Evolutionary conservation across 2,329 filamentous ascomycete genomes (phyloP).

Genomic region (Diaporthe caulivora): DNA sequence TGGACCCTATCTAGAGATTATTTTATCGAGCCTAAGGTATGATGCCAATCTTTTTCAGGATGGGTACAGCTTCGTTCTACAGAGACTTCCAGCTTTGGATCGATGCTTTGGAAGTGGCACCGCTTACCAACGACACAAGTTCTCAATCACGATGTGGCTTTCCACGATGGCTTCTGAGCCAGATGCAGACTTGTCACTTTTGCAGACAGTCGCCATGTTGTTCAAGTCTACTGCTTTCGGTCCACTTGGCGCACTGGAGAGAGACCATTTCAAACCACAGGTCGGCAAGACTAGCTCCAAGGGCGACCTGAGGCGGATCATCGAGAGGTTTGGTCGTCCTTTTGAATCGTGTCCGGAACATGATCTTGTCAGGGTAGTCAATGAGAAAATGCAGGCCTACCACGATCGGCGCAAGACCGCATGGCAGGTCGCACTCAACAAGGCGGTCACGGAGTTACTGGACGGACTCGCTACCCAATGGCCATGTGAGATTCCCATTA

Average conservation of each 20-base stretch:
- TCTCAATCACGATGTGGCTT: slow-evolving; percentile 12
- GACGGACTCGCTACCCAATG: slow-evolving; percentile 1
- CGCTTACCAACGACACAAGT: background rate
- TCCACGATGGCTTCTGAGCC: background rate
- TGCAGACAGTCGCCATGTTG: slow-evolving; percentile 11
- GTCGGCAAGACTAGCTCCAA: background rate
- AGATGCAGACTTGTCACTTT: background rate
- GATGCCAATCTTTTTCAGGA: background rate
- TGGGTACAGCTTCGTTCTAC: background rate
- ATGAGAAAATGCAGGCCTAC: background rate
- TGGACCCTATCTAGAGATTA: background rate
- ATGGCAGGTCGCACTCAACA: background rate
- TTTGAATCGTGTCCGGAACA: background rate
- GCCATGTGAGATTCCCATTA: slow-evolving; percentile 24
- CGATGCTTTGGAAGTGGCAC: background rate
- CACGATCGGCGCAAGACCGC: background rate
- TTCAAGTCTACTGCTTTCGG: slow-evolving; percentile 4
- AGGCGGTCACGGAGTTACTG: background rate
- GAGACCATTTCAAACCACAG: background rate
- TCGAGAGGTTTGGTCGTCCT: background rate
- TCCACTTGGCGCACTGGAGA: background rate
- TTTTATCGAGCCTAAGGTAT: background rate
- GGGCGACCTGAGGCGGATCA: background rate
- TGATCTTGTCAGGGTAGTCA: background rate
- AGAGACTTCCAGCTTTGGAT: background rate